Conservation (phyloP, 148 eudicot genomes). For the Limonium bicolor region DNA sequence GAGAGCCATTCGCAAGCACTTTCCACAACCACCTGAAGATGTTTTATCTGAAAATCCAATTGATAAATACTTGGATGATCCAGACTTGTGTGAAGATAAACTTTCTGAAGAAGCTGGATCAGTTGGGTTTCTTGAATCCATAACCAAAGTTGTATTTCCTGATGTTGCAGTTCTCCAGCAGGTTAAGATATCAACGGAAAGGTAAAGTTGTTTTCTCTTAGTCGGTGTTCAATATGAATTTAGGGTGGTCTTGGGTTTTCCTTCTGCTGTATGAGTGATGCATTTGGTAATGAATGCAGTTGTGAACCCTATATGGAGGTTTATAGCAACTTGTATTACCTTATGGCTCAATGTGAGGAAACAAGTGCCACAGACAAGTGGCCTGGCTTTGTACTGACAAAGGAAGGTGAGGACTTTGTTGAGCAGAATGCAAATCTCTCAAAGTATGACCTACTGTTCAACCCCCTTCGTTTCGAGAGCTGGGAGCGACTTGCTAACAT, state of each 20-base stretch:
- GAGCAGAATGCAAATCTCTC: constrained; percentile 79
- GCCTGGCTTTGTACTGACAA: constrained; percentile 96
- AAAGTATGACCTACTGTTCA: constrained; percentile 84
- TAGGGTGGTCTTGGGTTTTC: constrained; percentile 2
- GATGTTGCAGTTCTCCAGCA: constrained; percentile 35
- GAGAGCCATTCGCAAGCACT: constrained; percentile 93
- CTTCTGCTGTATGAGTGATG: constrained; percentile 1
- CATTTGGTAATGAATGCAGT: constrained; percentile 28
- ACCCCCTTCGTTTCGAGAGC: constrained; percentile 85
- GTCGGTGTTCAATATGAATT: constrained; percentile 1
- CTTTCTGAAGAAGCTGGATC: constrained; percentile 85
- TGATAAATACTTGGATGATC: constrained; percentile 78
- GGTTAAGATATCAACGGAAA: constrained; percentile 22
- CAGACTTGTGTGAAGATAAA: constrained; percentile 68
- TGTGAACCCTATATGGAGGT: constrained; percentile 86
- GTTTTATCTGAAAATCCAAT: constrained; percentile 66
- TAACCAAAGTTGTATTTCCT: constrained; percentile 39
- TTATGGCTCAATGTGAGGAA: constrained; percentile 87
- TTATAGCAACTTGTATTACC: constrained; percentile 80
- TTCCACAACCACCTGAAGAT: constrained; percentile 82
- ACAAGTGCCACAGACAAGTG: constrained; percentile 86
- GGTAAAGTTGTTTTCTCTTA: constrained; percentile 25
- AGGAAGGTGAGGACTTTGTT: constrained; percentile 95
- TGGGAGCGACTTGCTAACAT: constrained; percentile 93
- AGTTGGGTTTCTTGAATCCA: constrained; percentile 51